Base-by-base conservation (phyloP, 805 yeast genomes). In the Middelhovenomyces tepae region DNA sequence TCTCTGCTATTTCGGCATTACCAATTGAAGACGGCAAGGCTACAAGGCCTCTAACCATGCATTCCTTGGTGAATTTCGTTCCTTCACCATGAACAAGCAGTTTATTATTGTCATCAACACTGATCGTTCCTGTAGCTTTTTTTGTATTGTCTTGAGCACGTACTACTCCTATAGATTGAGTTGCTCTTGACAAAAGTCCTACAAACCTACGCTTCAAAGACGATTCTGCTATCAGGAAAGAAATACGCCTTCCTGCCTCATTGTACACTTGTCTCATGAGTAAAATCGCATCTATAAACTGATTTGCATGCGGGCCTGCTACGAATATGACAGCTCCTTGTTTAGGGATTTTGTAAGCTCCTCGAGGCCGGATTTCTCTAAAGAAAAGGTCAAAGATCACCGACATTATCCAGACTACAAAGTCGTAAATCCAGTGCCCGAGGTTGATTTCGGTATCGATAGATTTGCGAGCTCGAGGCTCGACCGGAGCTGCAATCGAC, bases 301-400 rank as follows among this genome's bases (percentile, higher is more conserved):
- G 95, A 56, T 85, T 85, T n/a, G 95, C 94, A 61, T 89, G 98
- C 1, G 97, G 97, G 2, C 95, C 98, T 7, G 91, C 93, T 22
- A 91, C 97, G 42, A 91, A 78, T 35, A 89, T 79, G 6, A 86
- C 78, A 0, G 97, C 89, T 0, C 95, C 96, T 7, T 68, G 56
- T 19, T 69, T 64, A 9, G 81, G 80, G 32, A 74, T 67, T 29
- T 71, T 70, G 59, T 74, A 84, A 1, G 94, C 85, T 1, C 96
- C 95, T 39, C 97, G 69, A 3, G 91, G 75, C 34, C 84, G 69
- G 42, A 89, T 85, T 51, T 87, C 95, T 38, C 97, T 62, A 60
- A 89, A 89, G 62, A 89, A 89, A 28, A 78, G 66, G 46, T 71
- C 69, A 46, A 76, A 75, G 7, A 72, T 65, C 20, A 59, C 49